phyloP scores from a whole-genome alignment of 495 filamentous ascomycete genomes.

The Talaromyces nanjingensis region DNA sequence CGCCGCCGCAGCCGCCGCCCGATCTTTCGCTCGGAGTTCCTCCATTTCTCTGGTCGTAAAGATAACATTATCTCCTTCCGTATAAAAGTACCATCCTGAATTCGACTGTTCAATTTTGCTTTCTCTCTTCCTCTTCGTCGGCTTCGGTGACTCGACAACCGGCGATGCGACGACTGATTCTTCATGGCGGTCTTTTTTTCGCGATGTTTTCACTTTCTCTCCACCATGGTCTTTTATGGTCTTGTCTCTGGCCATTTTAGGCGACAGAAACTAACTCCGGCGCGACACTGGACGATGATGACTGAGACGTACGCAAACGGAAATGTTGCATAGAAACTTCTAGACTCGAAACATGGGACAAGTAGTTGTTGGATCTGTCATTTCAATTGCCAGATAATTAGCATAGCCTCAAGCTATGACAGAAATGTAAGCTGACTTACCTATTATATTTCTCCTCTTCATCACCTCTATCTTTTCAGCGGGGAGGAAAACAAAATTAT shows the following conservation, averaged over 20 bases:
- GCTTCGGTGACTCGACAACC: not conserved
- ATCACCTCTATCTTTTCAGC: not conserved
- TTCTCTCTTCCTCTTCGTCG: slow-evolving; percentile 8
- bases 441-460: not conserved
- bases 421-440: not conserved
- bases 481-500: slow-evolving; percentile 4
- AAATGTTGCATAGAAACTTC: not conserved
- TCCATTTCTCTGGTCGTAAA: too few relatives aligned
- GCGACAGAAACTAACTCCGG: not conserved
- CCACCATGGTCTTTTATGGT: not conserved
- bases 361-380: not conserved
- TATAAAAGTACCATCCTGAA: too few relatives aligned
- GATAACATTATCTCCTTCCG: too few relatives aligned
- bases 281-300: not conserved
- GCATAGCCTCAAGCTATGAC: not conserved
- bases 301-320: not conserved
- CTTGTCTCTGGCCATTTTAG: not conserved
- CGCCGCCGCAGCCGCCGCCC: not conserved
- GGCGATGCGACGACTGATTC: not conserved
- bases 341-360: not conserved
- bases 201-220: not conserved
- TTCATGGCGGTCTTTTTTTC: not conserved
- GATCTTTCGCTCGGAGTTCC: too few relatives aligned
- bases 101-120: slow-evolving; percentile 5
- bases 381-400: not conserved